Evolutionary conservation across 2,329 filamentous ascomycete genomes (phyloP).

Genomic region (Pseudopithomyces maydicus): DNA sequence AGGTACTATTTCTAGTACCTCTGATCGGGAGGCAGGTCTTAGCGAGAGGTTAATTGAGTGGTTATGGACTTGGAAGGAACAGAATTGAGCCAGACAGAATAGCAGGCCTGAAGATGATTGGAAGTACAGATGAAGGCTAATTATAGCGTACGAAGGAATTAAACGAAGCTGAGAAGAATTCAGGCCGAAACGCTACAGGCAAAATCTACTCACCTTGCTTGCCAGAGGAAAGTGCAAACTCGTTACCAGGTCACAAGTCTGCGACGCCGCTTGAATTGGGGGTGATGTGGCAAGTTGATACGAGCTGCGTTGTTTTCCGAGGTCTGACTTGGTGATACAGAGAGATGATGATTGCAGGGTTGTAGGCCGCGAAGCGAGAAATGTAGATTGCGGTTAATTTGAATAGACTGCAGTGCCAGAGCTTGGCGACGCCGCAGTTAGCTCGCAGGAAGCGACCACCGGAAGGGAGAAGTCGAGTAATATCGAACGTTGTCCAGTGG

Average conservation of each 20-base stretch:
- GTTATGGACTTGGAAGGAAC: background rate
- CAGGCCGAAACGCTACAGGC: background rate
- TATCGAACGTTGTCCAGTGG: slow-evolving; percentile 7
- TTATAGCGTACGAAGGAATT: slow-evolving; percentile 12
- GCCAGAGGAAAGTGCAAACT: slow-evolving; percentile 8
- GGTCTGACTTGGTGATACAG: slow-evolving; percentile 7
- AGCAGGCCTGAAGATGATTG: slow-evolving; percentile 7
- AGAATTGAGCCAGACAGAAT: slow-evolving; percentile 10
- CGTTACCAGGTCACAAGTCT: slow-evolving; percentile 11
- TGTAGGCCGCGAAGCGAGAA: slow-evolving; percentile 20
- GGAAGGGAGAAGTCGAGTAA: slow-evolving; percentile 8
- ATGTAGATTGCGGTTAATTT: slow-evolving; percentile 27
- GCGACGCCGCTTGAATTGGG: slow-evolving; percentile 8
- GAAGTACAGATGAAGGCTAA: slow-evolving; percentile 9
- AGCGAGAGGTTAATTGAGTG: slow-evolving; percentile 13
- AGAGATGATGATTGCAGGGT: slow-evolving; percentile 6
- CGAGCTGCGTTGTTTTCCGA: background rate
- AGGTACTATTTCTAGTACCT: slow-evolving; percentile 21
- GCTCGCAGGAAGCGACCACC: slow-evolving; percentile 4
- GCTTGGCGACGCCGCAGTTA: slow-evolving; percentile 21
- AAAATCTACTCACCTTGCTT: background rate
- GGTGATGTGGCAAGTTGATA: slow-evolving; percentile 7
- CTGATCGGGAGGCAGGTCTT: slow-evolving; percentile 11
- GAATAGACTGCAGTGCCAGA: slow-evolving; percentile 18
- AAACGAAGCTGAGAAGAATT: slow-evolving; percentile 1